Evolutionary conservation across 140 eudicot genomes (phyloP).

Genomic region (Senecio squalidus): DNA sequence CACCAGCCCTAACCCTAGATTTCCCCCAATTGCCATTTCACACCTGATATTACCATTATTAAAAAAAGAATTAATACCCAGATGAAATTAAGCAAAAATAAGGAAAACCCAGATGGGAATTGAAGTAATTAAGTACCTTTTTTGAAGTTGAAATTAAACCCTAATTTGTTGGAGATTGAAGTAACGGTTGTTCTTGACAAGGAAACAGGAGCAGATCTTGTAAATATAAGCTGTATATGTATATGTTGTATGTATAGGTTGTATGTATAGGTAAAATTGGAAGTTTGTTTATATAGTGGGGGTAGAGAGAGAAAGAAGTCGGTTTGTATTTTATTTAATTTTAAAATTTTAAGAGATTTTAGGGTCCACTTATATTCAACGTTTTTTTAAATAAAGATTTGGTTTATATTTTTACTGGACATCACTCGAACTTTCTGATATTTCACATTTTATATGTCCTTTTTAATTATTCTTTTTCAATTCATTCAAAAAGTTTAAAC

Average conservation of each 20-base stretch:
- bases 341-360: not conserved
- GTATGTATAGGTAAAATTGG: slow-evolving; percentile 1
- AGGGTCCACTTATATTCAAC: slow-evolving; percentile 21
- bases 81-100: slow-evolving; percentile 5
- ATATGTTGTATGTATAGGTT: not conserved
- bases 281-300: slow-evolving; percentile 22
- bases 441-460: too few species aligned
- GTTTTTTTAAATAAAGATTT: not conserved
- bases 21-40: slow-evolving; percentile 37
- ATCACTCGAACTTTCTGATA: slow-evolving; percentile 35
- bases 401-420: slow-evolving; percentile 18
- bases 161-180: slow-evolving; percentile 21
- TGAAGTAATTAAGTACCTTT: slow-evolving; percentile 20
- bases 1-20: slow-evolving; percentile 41
- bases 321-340: not conserved
- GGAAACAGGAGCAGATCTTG: slow-evolving; percentile 41
- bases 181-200: slow-evolving; percentile 32
- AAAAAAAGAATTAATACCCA: slow-evolving; percentile 16
- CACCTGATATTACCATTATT: slow-evolving; percentile 15
- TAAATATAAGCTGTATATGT: slow-evolving; percentile 13
- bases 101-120: slow-evolving; percentile 5
- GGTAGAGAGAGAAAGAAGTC: not conserved
- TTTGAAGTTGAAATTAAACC: slow-evolving; percentile 12
- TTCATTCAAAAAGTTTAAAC: too few species aligned
- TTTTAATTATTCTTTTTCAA: too few species aligned